A percentile compares a stretch with the other conserved stretches of the same genome.
Evolutionary conservation across 495 filamentous ascomycete species (phyloP).

Genomic region (Neurospora sp.): DNA sequence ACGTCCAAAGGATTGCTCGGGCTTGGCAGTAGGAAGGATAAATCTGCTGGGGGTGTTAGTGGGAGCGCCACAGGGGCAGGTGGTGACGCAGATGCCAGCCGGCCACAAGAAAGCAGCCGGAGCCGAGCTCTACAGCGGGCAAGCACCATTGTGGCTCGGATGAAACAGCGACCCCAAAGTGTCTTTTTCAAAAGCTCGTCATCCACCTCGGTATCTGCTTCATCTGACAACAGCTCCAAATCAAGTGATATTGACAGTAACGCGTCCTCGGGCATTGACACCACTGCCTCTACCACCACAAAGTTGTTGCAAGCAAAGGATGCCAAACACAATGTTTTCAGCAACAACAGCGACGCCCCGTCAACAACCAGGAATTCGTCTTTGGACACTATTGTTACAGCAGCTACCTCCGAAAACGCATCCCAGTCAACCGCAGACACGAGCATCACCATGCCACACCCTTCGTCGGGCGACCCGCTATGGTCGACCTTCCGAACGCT

Average conservation of each 20-base stretch:
- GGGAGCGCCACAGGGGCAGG: constrained; percentile 19
- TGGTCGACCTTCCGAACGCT: constrained; percentile 75
- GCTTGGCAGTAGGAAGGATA: constrained; percentile 22
- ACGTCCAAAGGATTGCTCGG: constrained; percentile 1
- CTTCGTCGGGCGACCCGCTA: constrained; percentile 64
- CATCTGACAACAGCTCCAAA: constrained; percentile 18
- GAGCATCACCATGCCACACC: constrained; percentile 31
- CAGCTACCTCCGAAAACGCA: constrained; percentile 46
- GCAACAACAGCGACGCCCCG: constrained; percentile 19
- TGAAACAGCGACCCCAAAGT: constrained; percentile 31
- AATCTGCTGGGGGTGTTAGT: constrained; percentile 10
- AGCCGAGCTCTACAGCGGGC: constrained; percentile 20
- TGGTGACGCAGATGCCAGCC: constrained; percentile 16
- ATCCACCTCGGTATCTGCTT: constrained; percentile 10
- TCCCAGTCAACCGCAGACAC: constrained; percentile 41
- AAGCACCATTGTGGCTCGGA: constrained; percentile 30
- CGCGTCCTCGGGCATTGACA: constrained; percentile 3
- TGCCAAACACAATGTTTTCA: constrained; percentile 11
- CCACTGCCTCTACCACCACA: neutral
- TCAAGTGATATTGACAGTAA: constrained; percentile 8
- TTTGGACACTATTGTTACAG: constrained; percentile 39
- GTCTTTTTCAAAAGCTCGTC: constrained; percentile 23
- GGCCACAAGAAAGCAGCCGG: constrained; percentile 18
- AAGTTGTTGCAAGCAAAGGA: constrained; percentile 2
- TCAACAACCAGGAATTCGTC: constrained; percentile 38